These are phyloP conservation scores for Diaporthe ilicicola DNA, from an alignment of 2,329 filamentous ascomycete genomes.

Conservation along the genomic window DNA sequence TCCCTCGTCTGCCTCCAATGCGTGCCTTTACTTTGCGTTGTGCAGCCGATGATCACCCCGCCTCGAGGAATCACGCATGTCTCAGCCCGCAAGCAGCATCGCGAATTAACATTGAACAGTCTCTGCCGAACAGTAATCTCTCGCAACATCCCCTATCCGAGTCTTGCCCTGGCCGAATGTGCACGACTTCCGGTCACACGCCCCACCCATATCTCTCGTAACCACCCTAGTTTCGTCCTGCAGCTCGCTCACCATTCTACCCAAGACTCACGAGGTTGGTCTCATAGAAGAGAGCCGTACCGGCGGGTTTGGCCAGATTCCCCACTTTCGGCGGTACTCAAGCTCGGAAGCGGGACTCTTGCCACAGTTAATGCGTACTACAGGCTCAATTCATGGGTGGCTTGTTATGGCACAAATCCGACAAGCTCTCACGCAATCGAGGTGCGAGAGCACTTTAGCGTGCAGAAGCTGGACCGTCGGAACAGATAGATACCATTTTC, in stretches of 20 bases:
- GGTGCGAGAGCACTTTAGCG: not conserved
- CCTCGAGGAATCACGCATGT: no score
- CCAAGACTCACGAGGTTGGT: conserved; percentile 1
- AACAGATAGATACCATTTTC: not conserved
- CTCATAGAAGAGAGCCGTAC: not conserved
- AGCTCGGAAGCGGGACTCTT: not conserved
- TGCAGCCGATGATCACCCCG: not conserved
- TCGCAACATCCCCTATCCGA: not conserved
- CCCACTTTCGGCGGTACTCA: not conserved
- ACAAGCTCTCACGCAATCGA: conserved; percentile 16
- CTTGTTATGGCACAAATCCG: conserved; percentile 8
- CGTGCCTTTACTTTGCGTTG: not conserved
- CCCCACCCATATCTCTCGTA: not conserved
- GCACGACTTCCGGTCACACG: not conserved
- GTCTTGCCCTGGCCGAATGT: not conserved
- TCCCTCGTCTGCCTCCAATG: no score
- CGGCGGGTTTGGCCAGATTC: not conserved
- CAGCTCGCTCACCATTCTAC: conserved; percentile 10
- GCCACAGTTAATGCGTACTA: not conserved
- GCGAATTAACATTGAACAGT: not conserved
- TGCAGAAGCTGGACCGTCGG: not conserved
- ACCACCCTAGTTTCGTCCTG: not conserved
- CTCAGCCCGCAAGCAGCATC: not conserved
- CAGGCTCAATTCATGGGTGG: not conserved
- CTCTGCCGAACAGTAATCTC: not conserved